Percentiles rank a stretch among this genome's conserved stretches.
phyloP scores from a whole-genome alignment of 1,284 basidiomycete genomes.

The Prillingera fragicola region DNA sequence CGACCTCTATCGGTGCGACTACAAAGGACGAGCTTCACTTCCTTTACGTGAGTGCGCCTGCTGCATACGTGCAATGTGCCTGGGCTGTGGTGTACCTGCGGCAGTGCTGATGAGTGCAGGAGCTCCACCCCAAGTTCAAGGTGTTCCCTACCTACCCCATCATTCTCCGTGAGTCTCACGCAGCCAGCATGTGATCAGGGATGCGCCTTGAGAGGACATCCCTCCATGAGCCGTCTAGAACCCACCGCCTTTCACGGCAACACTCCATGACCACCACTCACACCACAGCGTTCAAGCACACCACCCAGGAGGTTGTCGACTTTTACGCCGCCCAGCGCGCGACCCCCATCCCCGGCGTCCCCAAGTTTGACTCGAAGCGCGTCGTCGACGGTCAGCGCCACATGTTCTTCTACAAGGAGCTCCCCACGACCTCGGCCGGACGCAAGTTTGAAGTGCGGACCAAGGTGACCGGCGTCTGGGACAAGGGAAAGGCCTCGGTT shows the following conservation, averaged over 20 bases:
- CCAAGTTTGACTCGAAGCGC: constrained; percentile 14
- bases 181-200: too few species aligned
- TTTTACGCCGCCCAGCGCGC: constrained; percentile 14
- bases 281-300: constrained; percentile 18
- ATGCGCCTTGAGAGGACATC: not conserved
- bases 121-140: constrained; percentile 17
- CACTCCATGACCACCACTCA: too few species aligned
- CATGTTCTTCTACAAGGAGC: constrained; percentile 15
- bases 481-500: constrained; percentile 20
- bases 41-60: constrained; percentile 8
- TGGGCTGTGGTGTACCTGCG: not conserved
- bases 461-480: constrained; percentile 18
- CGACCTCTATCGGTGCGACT: constrained; percentile 19
- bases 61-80: not conserved
- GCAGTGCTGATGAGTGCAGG: constrained; percentile 1
- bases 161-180: constrained; percentile 13
- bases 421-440: constrained; percentile 12
- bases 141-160: constrained; percentile 19
- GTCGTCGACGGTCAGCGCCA: constrained; percentile 19
- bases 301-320: constrained; percentile 15
- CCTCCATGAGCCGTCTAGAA: not conserved
- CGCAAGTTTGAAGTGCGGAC: constrained; percentile 14
- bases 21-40: constrained; percentile 17
- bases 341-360: constrained; percentile 11
- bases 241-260: not conserved